These are phyloP conservation scores for Boletus patriciae DNA, from an alignment of 768 basidiomycete species.

Conservation along the genomic window DNA sequence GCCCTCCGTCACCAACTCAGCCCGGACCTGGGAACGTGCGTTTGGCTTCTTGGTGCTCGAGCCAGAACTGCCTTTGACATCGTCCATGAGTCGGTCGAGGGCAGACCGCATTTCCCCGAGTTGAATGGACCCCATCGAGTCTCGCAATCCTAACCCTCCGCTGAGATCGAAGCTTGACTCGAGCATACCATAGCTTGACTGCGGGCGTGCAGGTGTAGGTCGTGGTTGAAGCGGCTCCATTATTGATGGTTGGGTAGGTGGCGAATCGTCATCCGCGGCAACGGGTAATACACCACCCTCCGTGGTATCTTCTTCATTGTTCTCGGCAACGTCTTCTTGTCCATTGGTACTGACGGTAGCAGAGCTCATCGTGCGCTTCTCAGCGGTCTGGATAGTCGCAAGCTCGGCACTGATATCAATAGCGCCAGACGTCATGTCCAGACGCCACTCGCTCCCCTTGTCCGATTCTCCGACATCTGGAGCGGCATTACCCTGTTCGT, in stretches of 20 bases:
- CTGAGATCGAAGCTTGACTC: conserved; percentile 27
- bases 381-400: conserved; percentile 49
- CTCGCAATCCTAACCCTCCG: conserved; percentile 27
- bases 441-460: conserved; percentile 35
- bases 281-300: background rate
- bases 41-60: conserved; percentile 26
- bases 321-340: background rate
- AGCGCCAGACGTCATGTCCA: conserved; percentile 38
- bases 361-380: conserved; percentile 38
- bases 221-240: conserved; percentile 8
- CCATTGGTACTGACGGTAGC: background rate
- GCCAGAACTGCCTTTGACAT: conserved; percentile 42
- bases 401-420: conserved; percentile 46
- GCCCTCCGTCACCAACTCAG: conserved; percentile 35
- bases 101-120: conserved; percentile 73
- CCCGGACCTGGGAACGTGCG: conserved; percentile 15
- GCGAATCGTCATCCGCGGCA: background rate
- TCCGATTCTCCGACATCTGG: conserved; percentile 7
- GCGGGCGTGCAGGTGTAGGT: conserved; percentile 7
- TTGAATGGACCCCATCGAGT: conserved; percentile 52
- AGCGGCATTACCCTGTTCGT: background rate
- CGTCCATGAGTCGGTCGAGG: conserved; percentile 70
- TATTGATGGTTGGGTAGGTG: background rate
- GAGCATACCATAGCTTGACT: conserved; percentile 17
- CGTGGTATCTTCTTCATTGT: background rate